Evolutionary conservation across 768 basidiomycete species (phyloP), one percentile per base, ranked within the genome.

Genomic region (Macrolepiota dolichaula): DNA sequence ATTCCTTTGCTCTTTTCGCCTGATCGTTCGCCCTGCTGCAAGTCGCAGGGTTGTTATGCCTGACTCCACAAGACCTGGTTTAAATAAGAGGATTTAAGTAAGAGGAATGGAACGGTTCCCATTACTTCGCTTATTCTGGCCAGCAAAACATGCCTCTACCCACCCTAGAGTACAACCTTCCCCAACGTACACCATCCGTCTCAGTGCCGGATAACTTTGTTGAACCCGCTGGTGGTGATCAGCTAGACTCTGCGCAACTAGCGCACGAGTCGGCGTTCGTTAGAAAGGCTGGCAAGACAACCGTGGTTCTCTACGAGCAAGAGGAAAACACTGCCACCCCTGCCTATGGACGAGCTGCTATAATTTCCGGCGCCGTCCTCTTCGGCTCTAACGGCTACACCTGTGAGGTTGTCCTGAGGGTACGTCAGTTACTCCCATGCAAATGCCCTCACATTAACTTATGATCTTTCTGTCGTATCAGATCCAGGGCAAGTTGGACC

Each of bases 141-240:
- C 53, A 50, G 62, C 50, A 47, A 55, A n/a, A 27, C 35, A 37
- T 46, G 42, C 46, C 27, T 61, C 57, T 47, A 53, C 67, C 51
- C 13, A 32, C 51, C 24, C 17, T 24, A 19, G 6, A 11, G 22
- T 62, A 65, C 32, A 63, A 63, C 7, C 74, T 85, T 36, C 85
- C 88, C 19, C 69, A 68, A 6, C 89, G 89, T 67, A 77, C 84
- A 0, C 77, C 82, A 1, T 81, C 85, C 4, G 71, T 72, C 1
- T 81, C 82, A 29, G 77, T 81, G 1, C 88, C 88, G 1, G 68
- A 73, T 6, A 90, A 90, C 67, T 85, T 88, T 53, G 77, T 70
- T 37, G 79, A 79, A 27, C 86, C 83, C 35, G 69, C 76, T 3
- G 73, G 71, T 2, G 83, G 79, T 27, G 88, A 90, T 64, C 73